These are phyloP conservation scores for Atalantia buxifolia DNA, from an alignment of 345 rosid species.

Conservation along the genomic window DNA sequence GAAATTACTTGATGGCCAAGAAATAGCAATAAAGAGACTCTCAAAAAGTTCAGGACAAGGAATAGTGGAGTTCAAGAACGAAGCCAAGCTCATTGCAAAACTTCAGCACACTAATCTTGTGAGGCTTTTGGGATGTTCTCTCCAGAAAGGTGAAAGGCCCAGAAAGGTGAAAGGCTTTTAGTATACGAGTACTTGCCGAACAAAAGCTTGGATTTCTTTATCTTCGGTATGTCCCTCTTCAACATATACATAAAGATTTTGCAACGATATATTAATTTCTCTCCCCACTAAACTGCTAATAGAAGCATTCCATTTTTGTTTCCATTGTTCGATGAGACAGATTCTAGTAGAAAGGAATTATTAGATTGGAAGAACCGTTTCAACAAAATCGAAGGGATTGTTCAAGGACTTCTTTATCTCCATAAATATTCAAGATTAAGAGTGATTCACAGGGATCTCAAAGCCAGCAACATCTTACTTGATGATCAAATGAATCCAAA, in stretches of 20 bases:
- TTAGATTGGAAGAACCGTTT: neutral
- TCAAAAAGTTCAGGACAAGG: neutral
- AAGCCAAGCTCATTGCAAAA: neutral
- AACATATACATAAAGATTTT: neutral
- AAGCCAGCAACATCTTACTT: neutral
- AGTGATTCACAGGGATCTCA: neutral
- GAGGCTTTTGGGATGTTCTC: neutral
- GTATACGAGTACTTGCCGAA: neutral
- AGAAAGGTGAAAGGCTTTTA: neutral
- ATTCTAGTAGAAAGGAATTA: neutral
- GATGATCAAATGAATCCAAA: neutral
- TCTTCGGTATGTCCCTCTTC: neutral
- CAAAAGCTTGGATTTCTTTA: neutral
- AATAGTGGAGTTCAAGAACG: slow-evolving; percentile 5
- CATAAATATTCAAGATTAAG: neutral
- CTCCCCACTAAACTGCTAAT: neutral
- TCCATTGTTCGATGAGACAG: neutral
- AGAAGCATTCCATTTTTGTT: neutral
- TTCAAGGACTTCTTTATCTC: neutral
- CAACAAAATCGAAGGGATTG: neutral
- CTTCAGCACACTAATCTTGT: slow-evolving; percentile 9
- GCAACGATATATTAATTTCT: too few species aligned
- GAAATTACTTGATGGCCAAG: neutral
- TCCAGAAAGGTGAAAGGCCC: neutral
- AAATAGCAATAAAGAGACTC: slow-evolving; percentile 1